phyloP scores from a whole-genome alignment of 495 filamentous ascomycete genomes.

The Baudoinia panamericana region DNA sequence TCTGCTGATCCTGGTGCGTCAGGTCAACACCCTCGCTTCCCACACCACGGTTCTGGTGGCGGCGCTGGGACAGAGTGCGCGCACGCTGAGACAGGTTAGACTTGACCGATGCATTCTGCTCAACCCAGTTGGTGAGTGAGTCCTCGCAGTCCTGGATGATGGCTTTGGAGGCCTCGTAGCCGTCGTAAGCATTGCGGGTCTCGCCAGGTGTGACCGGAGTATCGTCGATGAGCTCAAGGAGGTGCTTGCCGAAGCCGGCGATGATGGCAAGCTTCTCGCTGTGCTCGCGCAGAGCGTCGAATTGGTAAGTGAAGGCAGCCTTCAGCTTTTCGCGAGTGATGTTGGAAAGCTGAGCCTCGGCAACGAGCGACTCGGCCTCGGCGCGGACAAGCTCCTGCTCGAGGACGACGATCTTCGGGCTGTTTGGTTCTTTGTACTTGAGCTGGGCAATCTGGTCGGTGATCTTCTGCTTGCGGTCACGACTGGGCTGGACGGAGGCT shows the following conservation, averaged over 20 bases:
- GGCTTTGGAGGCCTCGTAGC: conserved; percentile 94
- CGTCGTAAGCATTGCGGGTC: conserved; percentile 91
- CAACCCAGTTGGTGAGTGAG: conserved; percentile 90
- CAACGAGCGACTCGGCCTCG: conserved; percentile 94
- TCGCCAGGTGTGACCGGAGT: conserved; percentile 94
- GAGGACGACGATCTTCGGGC: conserved; percentile 89
- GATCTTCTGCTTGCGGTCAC: conserved; percentile 98
- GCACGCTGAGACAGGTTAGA: conserved; percentile 74
- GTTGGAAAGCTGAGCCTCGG: conserved; percentile 95
- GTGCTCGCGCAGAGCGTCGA: conserved; percentile 93
- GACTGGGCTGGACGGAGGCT: conserved; percentile 91
- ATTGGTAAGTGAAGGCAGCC: conserved; percentile 95
- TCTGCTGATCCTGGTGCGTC: conserved; percentile 67
- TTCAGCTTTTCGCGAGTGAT: conserved; percentile 99
- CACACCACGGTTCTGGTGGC: conserved; percentile 48
- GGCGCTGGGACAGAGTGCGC: conserved; percentile 73
- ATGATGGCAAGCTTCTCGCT: conserved; percentile 98
- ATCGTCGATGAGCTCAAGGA: conserved; percentile 88
- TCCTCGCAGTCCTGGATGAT: conserved; percentile 99
- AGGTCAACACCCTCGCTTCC: conserved; percentile 67
- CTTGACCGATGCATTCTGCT: conserved; percentile 72
- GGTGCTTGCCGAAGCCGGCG: conserved; percentile 92
- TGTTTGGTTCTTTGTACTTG: conserved; percentile 99
- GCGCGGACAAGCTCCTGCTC: conserved; percentile 98
- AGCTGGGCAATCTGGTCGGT: conserved; percentile 97